Percentiles rank a stretch among this genome's conserved stretches.
These are phyloP conservation scores for Dillenia turbinata DNA, from an alignment of 164 flowering plant species.

Conservation along the genomic window DNA sequence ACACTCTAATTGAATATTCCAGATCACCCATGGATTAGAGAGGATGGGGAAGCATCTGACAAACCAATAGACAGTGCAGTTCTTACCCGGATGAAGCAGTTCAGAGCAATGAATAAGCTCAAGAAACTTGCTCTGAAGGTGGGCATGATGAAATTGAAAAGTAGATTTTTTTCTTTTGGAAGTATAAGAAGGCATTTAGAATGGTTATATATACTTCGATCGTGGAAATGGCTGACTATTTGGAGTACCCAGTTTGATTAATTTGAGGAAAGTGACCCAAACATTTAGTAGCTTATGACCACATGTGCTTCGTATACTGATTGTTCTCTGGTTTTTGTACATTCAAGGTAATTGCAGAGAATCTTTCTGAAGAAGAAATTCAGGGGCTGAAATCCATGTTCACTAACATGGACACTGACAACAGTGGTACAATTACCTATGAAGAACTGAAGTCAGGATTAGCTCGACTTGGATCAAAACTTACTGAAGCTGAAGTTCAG, in stretches of 20 bases:
- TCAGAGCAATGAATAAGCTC: constrained; percentile 94
- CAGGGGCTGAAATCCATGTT: constrained; percentile 90
- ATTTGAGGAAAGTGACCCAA: too few species aligned
- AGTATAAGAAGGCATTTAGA: too few species aligned
- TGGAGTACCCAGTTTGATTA: too few species aligned
- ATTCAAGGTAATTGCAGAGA: constrained; percentile 82
- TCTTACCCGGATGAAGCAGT: constrained; percentile 89
- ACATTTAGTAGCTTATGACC: too few species aligned
- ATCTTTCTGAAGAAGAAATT: constrained; percentile 80
- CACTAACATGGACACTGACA: constrained; percentile 83
- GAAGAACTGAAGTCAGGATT: constrained; percentile 82
- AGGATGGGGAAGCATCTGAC: constrained; percentile 90
- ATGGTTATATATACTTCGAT: too few species aligned
- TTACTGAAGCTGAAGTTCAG: constrained; percentile 76
- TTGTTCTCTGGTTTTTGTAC: constrained; percentile 1
- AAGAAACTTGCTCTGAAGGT: constrained; percentile 93
- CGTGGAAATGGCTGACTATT: too few species aligned
- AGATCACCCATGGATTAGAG: constrained; percentile 95
- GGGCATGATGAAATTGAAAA: constrained; percentile 39
- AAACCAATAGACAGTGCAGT: constrained; percentile 91
- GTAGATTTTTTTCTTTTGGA: too few species aligned
- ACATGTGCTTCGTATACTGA: background rate
- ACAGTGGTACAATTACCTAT: constrained; percentile 86
- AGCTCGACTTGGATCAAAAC: constrained; percentile 86
- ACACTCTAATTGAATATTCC: constrained; percentile 4